phyloP scores from a whole-genome alignment of 306 rosid genomes.

The Citrullus colocynthis region DNA sequence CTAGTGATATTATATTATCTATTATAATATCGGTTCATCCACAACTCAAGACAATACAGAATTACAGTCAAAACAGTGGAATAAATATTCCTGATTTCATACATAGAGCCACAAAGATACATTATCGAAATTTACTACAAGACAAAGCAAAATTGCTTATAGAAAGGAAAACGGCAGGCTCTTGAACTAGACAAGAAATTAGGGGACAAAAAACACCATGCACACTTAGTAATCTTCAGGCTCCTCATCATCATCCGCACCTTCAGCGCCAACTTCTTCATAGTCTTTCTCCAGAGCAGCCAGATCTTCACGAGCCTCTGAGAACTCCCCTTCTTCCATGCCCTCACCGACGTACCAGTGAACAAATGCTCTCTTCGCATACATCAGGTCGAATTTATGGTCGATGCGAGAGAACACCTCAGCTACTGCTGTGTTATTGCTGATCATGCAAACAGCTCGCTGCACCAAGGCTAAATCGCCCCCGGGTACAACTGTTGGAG shows the following conservation, averaged over 20 bases:
- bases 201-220: not conserved
- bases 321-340: slow-evolving; percentile 99
- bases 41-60: not conserved
- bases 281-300: slow-evolving; percentile 99
- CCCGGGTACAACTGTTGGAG: slow-evolving; percentile 89
- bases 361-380: slow-evolving; percentile 95
- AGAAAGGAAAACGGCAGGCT: slow-evolving; percentile 23
- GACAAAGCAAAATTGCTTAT: not conserved
- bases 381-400: slow-evolving; percentile 96
- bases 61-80: not conserved
- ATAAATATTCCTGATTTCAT: not conserved
- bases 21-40: not conserved
- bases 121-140: not conserved
- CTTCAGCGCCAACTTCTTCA: slow-evolving; percentile 97
- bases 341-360: slow-evolving; percentile 99
- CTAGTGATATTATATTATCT: not conserved
- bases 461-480: slow-evolving; percentile 98
- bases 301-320: slow-evolving; percentile 97
- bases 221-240: slow-evolving; percentile 47
- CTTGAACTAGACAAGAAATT: slow-evolving; percentile 10
- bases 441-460: slow-evolving; percentile 97
- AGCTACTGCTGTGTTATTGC: slow-evolving; percentile 98
- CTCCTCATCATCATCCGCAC: slow-evolving; percentile 78
- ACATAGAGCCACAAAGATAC: not conserved
- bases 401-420: slow-evolving; percentile 99